Evolutionary conservation across 164 flowering plant genomes (phyloP).

Genomic region (Aristolochia fimbriata): DNA sequence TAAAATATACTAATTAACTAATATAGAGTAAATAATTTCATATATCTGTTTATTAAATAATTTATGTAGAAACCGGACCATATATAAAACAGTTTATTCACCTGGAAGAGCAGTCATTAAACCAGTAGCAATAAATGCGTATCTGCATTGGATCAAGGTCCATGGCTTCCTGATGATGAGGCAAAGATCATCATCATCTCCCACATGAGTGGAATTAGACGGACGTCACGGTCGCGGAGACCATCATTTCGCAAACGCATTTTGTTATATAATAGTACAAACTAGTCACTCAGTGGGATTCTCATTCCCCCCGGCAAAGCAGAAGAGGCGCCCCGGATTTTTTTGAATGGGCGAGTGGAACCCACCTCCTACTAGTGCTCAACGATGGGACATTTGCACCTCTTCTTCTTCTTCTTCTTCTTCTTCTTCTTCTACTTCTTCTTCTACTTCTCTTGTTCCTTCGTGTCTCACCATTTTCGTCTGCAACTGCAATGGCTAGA

Average conservation of each 20-base stretch:
- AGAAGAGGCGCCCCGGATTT: background rate
- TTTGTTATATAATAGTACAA: background rate
- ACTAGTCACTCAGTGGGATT: conserved; percentile 3
- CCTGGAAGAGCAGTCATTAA: too few species aligned
- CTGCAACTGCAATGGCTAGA: conserved; percentile 4
- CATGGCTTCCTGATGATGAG: too few species aligned
- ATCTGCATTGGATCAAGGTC: too few species aligned
- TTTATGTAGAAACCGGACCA: too few species aligned
- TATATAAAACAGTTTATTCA: too few species aligned
- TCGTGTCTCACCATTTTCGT: conserved; percentile 1
- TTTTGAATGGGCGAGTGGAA: conserved; percentile 1
- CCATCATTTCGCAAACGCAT: background rate
- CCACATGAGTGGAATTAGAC: background rate
- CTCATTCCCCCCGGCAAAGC: conserved; percentile 4
- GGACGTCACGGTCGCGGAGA: background rate
- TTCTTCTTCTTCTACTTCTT: background rate
- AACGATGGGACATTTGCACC: background rate
- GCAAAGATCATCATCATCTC: too few species aligned
- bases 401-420: background rate
- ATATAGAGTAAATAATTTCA: too few species aligned
- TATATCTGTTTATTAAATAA: too few species aligned
- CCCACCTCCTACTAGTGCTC: conserved; percentile 5
- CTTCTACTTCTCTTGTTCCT: background rate
- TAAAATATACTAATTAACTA: too few species aligned
- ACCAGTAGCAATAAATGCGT: too few species aligned